Conservation (phyloP, 768 basidiomycete genomes). For the Stropharia rugosoannulata region DNA sequence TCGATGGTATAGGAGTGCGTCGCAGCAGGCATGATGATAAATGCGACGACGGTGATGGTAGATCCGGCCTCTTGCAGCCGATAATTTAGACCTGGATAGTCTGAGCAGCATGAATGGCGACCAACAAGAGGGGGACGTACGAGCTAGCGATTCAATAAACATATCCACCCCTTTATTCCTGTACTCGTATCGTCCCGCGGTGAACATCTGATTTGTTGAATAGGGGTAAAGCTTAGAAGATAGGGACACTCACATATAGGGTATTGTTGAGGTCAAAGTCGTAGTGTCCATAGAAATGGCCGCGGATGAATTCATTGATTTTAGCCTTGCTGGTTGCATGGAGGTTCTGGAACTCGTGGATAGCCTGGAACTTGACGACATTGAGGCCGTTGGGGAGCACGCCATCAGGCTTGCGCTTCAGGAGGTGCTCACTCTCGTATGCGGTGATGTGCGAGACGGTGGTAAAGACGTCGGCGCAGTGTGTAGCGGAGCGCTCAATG, state of each 20-base stretch:
- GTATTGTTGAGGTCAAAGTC: constrained; percentile 96
- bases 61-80: constrained; percentile 58
- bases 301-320: constrained; percentile 96
- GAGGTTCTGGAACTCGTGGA: constrained; percentile 98
- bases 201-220: constrained; percentile 73
- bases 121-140: constrained; percentile 36
- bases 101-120: background rate
- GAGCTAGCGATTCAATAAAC: constrained; percentile 97
- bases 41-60: constrained; percentile 88
- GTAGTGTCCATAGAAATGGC: constrained; percentile 97
- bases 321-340: constrained; percentile 94
- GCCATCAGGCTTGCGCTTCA: constrained; percentile 97
- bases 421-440: constrained; percentile 92
- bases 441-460: constrained; percentile 98
- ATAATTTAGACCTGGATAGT: constrained; percentile 43
- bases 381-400: constrained; percentile 97
- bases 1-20: constrained; percentile 98
- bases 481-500: constrained; percentile 91
- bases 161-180: constrained; percentile 99
- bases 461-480: constrained; percentile 98
- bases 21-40: constrained; percentile 98
- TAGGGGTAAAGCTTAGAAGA: background rate
- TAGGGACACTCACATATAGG: constrained; percentile 58
- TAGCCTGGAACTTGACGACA: constrained; percentile 98
- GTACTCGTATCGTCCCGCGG: constrained; percentile 98